Conservation (phyloP, 495 filamentous ascomycete genomes). For the Parmelia sp. region DNA sequence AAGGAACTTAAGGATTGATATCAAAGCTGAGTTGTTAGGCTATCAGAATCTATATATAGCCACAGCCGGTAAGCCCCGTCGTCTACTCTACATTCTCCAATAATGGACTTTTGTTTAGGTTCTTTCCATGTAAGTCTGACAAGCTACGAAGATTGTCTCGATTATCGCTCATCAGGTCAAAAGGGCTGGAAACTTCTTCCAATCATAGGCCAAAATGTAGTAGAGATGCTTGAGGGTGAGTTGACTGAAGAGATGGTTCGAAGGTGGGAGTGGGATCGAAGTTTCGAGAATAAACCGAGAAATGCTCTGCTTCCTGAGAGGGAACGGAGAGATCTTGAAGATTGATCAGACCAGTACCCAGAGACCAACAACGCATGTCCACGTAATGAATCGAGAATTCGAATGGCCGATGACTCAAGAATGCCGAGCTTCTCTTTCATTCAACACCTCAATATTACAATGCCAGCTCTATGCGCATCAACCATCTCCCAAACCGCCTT, state of each 20-base stretch:
- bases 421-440: neutral
- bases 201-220: conserved; percentile 52
- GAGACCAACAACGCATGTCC: neutral
- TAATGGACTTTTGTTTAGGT: neutral
- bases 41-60: conserved; percentile 45
- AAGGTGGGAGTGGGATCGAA: conserved; percentile 15
- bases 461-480: neutral
- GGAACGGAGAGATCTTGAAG: conserved; percentile 8
- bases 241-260: conserved; percentile 3
- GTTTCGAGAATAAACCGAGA: neutral
- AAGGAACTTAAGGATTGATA: conserved; percentile 38
- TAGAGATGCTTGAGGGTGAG: conserved; percentile 45
- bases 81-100: neutral
- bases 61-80: conserved; percentile 33
- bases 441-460: neutral
- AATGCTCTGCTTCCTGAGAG: conserved; percentile 10
- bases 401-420: neutral
- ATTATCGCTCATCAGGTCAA: conserved; percentile 33
- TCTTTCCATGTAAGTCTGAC: conserved; percentile 12
- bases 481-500: neutral
- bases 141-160: neutral
- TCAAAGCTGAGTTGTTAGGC: conserved; percentile 35
- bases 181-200: conserved; percentile 56
- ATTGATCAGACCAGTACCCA: neutral
- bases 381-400: neutral